Evolutionary conservation across 306 rosid genomes (phyloP), one percentile per base, ranked within the genome.

Genomic region (Sechiopsis laciniata): DNA sequence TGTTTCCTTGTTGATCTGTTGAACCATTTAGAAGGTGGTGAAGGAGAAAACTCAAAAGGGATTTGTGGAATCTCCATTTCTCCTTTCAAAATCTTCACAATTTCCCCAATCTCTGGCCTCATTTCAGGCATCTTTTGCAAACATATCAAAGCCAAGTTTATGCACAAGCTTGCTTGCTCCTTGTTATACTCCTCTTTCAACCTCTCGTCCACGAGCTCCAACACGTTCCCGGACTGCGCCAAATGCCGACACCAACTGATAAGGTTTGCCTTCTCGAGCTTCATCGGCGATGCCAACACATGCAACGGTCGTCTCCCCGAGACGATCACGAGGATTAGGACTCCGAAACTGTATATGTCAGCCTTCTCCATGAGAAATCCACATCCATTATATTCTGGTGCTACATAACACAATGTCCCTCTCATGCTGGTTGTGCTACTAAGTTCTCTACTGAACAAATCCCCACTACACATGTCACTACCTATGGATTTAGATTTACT

Each of bases 341-440:
- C 98, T 15, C 97, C 98, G 13, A 94, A 86, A 76, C 98, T 89
- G 84, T 94, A 94, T 26, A 90, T 89, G 29, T 94, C 98, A 40
- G 96, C 93, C 77, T 94, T 94, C 85, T 90, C 98, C 90, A 87
- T 85, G 60, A 87, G 77, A 83, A 82, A 90, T 15, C 91, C 96
- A 67, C 89, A 88, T 0, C 96, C 98, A 14, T 96, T 91, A 75
- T 86, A 90, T 72, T 94, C 98, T 7, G 98, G 98, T 60, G 98
- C 98, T 10, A 85, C 90, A 79, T 94, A 94, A 64, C 97, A 88
- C 65, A 90, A 73, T 62, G 97, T 90, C 50, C 98, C 98, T 85
- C 95, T 86, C 94, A 94, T 94, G 79, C 97, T 94, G 11, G 98
- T 88, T 81, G 98, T 90, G 86, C 97, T 94, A 85, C 98, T 90